Evolutionary conservation across 208 protist genomes (phyloP).

Genomic region (Leishmania gerbilli): DNA sequence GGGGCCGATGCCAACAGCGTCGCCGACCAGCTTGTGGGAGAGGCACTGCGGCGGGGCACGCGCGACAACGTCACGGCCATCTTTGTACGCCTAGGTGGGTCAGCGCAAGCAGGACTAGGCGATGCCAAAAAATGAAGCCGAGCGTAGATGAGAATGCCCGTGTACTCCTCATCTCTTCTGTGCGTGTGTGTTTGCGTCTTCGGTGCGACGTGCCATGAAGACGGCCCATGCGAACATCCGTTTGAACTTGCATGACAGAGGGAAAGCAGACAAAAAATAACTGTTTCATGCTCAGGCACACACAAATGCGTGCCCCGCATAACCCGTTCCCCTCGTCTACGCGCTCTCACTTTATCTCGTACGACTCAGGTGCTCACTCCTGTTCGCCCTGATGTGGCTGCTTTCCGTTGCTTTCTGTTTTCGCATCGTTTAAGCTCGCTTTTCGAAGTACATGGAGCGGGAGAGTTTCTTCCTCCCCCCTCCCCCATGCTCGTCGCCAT

Average conservation of each 20-base stretch:
- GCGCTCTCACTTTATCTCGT: background rate
- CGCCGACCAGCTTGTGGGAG: constrained; percentile 64
- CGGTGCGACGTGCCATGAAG: background rate
- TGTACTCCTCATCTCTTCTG: background rate
- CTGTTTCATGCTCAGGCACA: background rate
- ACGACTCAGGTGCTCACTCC: background rate
- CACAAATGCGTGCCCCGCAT: background rate
- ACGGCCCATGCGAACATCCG: background rate
- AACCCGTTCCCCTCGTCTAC: background rate
- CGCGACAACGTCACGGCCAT: constrained; percentile 88
- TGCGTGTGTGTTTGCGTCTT: background rate
- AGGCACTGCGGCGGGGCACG: constrained; percentile 65
- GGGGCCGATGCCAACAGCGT: constrained; percentile 44
- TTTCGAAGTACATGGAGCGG: background rate
- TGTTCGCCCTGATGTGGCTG: background rate
- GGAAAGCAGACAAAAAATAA: no score
- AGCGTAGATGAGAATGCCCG: background rate
- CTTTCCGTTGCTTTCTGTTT: background rate
- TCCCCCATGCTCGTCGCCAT: background rate
- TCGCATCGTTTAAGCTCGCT: background rate
- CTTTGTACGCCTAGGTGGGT: constrained; percentile 40
- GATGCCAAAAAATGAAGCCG: background rate
- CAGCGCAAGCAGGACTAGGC: background rate
- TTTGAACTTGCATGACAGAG: background rate
- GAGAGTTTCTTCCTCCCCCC: background rate